Conservation (phyloP, 2,329 filamentous ascomycete species). For the Xylariales sp. region DNA sequence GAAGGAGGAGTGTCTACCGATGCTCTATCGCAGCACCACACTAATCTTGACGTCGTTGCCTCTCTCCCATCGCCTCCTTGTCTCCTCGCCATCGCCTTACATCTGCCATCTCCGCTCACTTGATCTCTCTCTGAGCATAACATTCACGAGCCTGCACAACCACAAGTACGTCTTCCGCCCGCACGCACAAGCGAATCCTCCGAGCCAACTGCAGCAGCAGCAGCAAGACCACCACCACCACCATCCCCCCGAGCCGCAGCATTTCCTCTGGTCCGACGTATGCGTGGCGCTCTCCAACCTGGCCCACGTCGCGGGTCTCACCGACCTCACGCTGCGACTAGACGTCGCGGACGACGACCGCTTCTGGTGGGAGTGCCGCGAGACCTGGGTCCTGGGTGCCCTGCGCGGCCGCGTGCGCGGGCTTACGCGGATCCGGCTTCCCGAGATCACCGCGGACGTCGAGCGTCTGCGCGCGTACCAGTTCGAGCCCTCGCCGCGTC, state of each 20-base stretch:
- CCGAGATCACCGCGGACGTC: slow-evolving; percentile 11
- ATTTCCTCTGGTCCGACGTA: slow-evolving; percentile 11
- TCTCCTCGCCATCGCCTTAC: slow-evolving; percentile 6
- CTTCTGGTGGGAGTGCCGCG: slow-evolving; percentile 18
- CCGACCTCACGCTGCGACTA: slow-evolving; percentile 12
- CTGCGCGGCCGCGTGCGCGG: slow-evolving; percentile 14
- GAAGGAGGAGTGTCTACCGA: slow-evolving; percentile 12
- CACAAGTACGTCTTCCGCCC: too few species aligned
- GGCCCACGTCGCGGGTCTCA: slow-evolving; percentile 13
- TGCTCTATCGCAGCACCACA: slow-evolving; percentile 13
- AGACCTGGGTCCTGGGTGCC: slow-evolving; percentile 15
- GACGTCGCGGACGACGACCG: slow-evolving; percentile 11
- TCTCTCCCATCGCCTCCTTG: slow-evolving; percentile 12
- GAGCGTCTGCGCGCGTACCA: slow-evolving; percentile 11
- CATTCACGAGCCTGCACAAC: slow-evolving; percentile 14
- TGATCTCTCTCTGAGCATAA: slow-evolving; percentile 13
- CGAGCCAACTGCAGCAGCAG: too few species aligned
- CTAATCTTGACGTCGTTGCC: slow-evolving; percentile 15
- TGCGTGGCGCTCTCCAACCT: slow-evolving; percentile 15
- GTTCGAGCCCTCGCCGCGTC: slow-evolving; percentile 10
- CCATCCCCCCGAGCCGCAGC: neutral
- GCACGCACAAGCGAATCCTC: too few species aligned
- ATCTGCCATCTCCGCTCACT: slow-evolving; percentile 10
- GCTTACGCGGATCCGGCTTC: slow-evolving; percentile 13
- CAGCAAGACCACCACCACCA: neutral